Conservation (phyloP, 1,284 basidiomycete genomes). For the Boletellus sp. region DNA sequence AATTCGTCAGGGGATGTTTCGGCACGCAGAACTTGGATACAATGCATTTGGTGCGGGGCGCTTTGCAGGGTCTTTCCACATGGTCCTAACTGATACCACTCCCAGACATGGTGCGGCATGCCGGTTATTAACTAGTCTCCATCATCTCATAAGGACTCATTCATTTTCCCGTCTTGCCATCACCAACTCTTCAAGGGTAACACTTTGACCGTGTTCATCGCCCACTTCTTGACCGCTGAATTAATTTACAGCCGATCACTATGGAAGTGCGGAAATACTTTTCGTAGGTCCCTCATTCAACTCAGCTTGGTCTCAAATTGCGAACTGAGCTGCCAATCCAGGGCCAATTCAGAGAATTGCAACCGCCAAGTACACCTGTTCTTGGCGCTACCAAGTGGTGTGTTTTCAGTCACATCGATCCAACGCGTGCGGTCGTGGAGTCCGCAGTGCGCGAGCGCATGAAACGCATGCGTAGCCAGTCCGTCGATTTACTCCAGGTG, state of each 20-base stretch:
- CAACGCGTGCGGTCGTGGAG: slow-evolving; percentile 55
- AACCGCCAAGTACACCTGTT: slow-evolving; percentile 42
- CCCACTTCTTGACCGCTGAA: slow-evolving; percentile 6
- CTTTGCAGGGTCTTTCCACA: background rate
- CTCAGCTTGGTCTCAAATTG: background rate
- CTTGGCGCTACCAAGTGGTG: slow-evolving; percentile 82
- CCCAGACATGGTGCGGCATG: slow-evolving; percentile 52
- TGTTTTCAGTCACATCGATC: slow-evolving; percentile 57
- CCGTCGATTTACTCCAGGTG: slow-evolving; percentile 73
- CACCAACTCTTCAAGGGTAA: slow-evolving; percentile 18
- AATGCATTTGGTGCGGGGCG: slow-evolving; percentile 65
- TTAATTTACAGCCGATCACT: slow-evolving; percentile 65
- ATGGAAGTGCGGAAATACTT: slow-evolving; percentile 74
- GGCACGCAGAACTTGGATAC: slow-evolving; percentile 62
- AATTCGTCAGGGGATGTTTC: slow-evolving; percentile 65
- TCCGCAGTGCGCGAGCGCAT: slow-evolving; percentile 69
- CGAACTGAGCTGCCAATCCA: slow-evolving; percentile 30
- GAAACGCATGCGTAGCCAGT: slow-evolving; percentile 44
- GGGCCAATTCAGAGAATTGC: slow-evolving; percentile 63
- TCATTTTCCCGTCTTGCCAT: slow-evolving; percentile 4
- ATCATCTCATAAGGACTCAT: slow-evolving; percentile 19
- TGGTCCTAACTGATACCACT: slow-evolving; percentile 8
- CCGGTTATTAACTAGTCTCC: slow-evolving; percentile 1
- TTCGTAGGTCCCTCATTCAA: slow-evolving; percentile 49
- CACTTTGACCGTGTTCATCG: background rate